phyloP scores from a whole-genome alignment of 2,329 filamentous ascomycete genomes.

The Cryphonectria carpinicola region DNA sequence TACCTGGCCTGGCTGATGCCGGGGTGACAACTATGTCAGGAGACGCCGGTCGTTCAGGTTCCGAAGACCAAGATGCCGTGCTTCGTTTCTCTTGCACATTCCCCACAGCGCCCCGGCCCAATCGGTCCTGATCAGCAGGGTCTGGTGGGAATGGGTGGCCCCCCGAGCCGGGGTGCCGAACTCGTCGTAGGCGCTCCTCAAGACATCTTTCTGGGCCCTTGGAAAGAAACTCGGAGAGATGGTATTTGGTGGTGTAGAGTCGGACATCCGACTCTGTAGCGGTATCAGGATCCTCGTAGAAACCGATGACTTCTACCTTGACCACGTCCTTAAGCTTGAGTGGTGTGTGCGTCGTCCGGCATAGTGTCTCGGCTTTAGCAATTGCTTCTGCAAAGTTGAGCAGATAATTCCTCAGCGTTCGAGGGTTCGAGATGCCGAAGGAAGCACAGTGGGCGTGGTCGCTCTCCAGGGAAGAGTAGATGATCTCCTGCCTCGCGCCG shows the following conservation, averaged over 20 bases:
- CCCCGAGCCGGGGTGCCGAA: slow-evolving; percentile 1
- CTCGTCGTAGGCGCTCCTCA: slow-evolving; percentile 50
- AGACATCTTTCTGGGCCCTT: slow-evolving; percentile 61
- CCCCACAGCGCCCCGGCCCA: slow-evolving; percentile 30
- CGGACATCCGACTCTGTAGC: slow-evolving; percentile 46
- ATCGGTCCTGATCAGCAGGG: slow-evolving; percentile 21
- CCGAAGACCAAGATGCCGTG: slow-evolving; percentile 28
- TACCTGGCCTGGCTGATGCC: slow-evolving; percentile 30
- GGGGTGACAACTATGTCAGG: slow-evolving; percentile 46
- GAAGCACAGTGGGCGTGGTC: slow-evolving; percentile 60
- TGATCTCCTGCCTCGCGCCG: slow-evolving; percentile 54
- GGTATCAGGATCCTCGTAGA: slow-evolving; percentile 58
- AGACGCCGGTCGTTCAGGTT: slow-evolving; percentile 30
- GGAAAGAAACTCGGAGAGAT: slow-evolving; percentile 57
- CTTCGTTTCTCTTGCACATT: slow-evolving; percentile 37
- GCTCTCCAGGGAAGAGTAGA: slow-evolving; percentile 54
- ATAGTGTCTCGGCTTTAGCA: slow-evolving; percentile 42
- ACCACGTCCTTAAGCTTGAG: slow-evolving; percentile 57
- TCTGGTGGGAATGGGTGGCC: neutral
- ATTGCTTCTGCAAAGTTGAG: slow-evolving; percentile 43
- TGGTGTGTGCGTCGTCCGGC: slow-evolving; percentile 45
- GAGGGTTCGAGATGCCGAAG: slow-evolving; percentile 54
- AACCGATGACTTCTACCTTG: slow-evolving; percentile 61
- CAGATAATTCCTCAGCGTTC: slow-evolving; percentile 49
- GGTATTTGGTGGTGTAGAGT: slow-evolving; percentile 55